Percentiles rank a stretch among this genome's conserved stretches.
Evolutionary conservation across 257 asterid species (phyloP).

Genomic region (Nicotiana tabacum): DNA sequence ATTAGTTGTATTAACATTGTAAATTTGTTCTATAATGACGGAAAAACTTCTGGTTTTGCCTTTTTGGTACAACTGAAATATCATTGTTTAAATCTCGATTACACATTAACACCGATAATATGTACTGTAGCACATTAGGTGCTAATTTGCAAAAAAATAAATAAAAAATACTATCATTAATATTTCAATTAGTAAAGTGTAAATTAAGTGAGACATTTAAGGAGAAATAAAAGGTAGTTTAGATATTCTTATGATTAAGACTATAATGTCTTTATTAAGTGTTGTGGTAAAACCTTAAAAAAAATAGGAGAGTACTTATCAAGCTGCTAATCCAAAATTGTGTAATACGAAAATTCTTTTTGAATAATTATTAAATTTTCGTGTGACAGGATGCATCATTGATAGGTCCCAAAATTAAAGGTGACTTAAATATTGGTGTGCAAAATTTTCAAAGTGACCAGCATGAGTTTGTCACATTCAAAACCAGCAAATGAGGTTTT

Average conservation of each 20-base stretch:
- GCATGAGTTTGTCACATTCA: conserved; percentile 13
- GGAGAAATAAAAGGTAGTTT: not conserved
- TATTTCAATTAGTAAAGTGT: not conserved
- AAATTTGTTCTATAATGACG: not conserved
- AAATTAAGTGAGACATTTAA: no score
- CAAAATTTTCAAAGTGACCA: conserved; percentile 2
- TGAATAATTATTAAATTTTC: not conserved
- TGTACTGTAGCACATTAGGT: no score
- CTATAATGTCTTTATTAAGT: not conserved
- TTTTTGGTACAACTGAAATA: no score
- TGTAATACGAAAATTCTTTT: not conserved
- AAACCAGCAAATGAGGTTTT: conserved; percentile 12
- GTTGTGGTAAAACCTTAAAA: no score
- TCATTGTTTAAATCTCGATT: no score
- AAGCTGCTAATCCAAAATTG: not conserved
- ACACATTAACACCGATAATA: no score
- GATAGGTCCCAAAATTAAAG: conserved; percentile 11
- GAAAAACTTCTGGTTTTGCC: no score
- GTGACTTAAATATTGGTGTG: not conserved
- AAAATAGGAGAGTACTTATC: not conserved
- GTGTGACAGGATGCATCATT: not conserved
- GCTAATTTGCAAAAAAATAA: no score
- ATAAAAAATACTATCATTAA: no score
- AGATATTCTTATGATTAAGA: not conserved
- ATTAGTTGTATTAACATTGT: not conserved